phyloP scores from a whole-genome alignment of 1,139 yeast genomes.

The Spathaspora sp. region DNA sequence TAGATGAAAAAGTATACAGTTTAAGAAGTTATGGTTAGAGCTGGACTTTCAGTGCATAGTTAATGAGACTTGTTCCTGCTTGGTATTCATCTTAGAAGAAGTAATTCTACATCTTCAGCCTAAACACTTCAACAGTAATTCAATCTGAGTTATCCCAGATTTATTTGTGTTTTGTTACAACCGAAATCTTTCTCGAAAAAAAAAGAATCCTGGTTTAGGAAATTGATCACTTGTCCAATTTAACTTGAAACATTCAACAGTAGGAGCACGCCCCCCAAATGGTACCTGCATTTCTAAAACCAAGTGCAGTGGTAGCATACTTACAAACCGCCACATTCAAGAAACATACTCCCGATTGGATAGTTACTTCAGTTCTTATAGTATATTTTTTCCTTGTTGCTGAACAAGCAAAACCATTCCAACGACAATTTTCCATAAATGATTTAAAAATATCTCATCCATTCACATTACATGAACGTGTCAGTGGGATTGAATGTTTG shows the following conservation, averaged over 20 bases:
- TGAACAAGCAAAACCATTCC: conserved; percentile 36
- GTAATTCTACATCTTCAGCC: no score
- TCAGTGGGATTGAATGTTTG: conserved; percentile 23
- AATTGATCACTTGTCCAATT: neutral
- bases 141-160: neutral
- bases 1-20: no score
- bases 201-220: neutral
- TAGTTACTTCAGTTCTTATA: conserved; percentile 22
- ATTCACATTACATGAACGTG: conserved; percentile 38
- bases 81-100: no score
- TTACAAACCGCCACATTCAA: conserved; percentile 13
- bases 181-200: no score
- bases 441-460: conserved; percentile 45
- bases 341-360: conserved; percentile 31
- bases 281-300: conserved; percentile 7
- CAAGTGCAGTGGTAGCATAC: conserved; percentile 8
- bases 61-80: no score
- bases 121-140: no score
- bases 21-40: no score
- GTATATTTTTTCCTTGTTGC: conserved; percentile 32
- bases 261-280: neutral
- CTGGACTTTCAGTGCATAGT: no score
- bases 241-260: neutral
- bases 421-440: conserved; percentile 29
- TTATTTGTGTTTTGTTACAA: neutral